These are phyloP conservation scores for Fusarium mangiferae DNA, from an alignment of 2,329 filamentous ascomycete genomes.

Conservation along the genomic window DNA sequence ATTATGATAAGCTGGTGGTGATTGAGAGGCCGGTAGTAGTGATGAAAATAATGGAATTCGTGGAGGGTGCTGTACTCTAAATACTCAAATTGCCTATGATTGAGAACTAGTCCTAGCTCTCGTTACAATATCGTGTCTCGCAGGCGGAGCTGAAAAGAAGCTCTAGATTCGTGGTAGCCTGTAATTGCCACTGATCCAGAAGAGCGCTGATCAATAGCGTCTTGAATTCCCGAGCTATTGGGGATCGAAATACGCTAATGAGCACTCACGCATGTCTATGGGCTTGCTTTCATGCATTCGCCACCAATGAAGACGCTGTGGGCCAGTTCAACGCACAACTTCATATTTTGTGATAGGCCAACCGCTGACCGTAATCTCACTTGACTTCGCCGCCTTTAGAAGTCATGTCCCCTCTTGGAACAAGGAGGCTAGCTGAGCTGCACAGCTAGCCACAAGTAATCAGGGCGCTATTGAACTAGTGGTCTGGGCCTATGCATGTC, in stretches of 20 bases:
- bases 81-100: neutral
- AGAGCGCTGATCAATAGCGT: neutral
- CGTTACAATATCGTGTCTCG: neutral
- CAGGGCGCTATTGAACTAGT: neutral
- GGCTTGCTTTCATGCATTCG: too few species aligned
- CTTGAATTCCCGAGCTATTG: neutral
- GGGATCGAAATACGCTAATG: neutral
- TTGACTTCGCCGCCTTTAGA: fast-evolving
- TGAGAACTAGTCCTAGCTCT: neutral
- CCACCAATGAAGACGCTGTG: too few species aligned
- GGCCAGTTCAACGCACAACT: fast-evolving
- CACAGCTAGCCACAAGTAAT: neutral
- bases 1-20: neutral
- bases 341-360: fast-evolving
- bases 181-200: neutral
- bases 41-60: fast-evolving
- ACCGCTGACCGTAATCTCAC: fast-evolving
- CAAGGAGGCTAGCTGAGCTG: neutral
- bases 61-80: neutral
- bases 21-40: too few species aligned
- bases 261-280: neutral
- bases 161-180: neutral
- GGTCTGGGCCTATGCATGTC: neutral
- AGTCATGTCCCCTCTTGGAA: fast-evolving
- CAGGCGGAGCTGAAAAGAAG: neutral